Conservation (phyloP, 495 filamentous ascomycete genomes). For the Penicillium tannophilum region DNA sequence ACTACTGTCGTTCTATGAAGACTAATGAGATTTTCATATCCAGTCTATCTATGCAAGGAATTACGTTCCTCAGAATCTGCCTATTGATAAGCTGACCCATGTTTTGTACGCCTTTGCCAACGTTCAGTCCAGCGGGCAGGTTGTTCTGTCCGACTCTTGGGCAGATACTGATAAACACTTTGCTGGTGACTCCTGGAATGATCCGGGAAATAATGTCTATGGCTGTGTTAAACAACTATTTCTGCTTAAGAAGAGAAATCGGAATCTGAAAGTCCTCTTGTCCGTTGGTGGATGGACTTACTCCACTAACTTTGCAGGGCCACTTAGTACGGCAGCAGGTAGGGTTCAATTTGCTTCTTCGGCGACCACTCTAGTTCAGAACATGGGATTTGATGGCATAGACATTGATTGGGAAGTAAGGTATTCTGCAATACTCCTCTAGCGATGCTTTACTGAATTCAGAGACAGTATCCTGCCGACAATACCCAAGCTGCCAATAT, state of each 20-base stretch:
- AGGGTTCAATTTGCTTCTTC: conserved; percentile 69
- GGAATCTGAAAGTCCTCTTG: conserved; percentile 74
- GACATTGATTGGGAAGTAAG: conserved; percentile 65
- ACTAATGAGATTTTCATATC: neutral
- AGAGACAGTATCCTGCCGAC: conserved; percentile 33
- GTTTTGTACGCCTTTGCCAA: conserved; percentile 86
- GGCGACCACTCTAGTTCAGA: conserved; percentile 65
- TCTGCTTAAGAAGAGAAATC: conserved; percentile 76
- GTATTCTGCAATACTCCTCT: neutral
- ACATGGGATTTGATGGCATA: conserved; percentile 64
- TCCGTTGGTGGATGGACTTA: conserved; percentile 76
- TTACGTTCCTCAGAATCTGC: conserved; percentile 74
- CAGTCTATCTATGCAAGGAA: conserved; percentile 75
- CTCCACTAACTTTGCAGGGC: conserved; percentile 67
- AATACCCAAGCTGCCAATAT: conserved; percentile 59
- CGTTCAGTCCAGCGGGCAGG: conserved; percentile 62
- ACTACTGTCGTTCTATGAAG: neutral
- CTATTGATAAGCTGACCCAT: conserved; percentile 76
- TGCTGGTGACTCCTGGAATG: conserved; percentile 72
- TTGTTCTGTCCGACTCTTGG: conserved; percentile 81
- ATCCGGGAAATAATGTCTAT: conserved; percentile 76
- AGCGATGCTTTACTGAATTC: neutral
- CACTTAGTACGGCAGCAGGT: conserved; percentile 58
- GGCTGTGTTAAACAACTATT: conserved; percentile 87
- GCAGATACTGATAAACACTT: conserved; percentile 77